Evolutionary conservation across 176 grass and related monocot species (phyloP), one percentile per base, ranked within the genome.

Genomic region (Thinopyrum elongatum): DNA sequence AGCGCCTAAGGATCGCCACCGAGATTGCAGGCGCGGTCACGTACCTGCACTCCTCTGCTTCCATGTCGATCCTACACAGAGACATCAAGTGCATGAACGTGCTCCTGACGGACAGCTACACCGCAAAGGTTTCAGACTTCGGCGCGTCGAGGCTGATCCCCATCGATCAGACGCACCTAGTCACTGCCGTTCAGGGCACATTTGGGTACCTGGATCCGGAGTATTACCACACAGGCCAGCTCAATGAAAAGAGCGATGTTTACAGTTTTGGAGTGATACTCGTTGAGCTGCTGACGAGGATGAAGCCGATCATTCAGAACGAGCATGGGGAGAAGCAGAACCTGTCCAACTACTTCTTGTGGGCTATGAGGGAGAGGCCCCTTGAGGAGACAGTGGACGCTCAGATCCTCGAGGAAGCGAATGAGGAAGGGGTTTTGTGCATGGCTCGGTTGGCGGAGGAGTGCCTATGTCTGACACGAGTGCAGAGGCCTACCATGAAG

Each of bases 41-140:
- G 0, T 81, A 81, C 59, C 70, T 87, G 6, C 85, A 87, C 78
- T 87, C 85, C 0, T 57, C 22, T 5, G 85, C 85, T 36, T 74
- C 85, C 1, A 6, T 74, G 10, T 75, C 78, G 1, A 81, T 87
- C 31, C 69, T 87, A 1, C 85, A 87, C n/a, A 63, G 78, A 11
- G 85, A 87, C 33, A 10, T 87, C 68, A 87, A 87, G 29, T 74
- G 21, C 38, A 81, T 74, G 77, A 87, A 87, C 15, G 10, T 87
- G 8, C 85, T 87, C 21, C 22, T 80, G 1, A 74, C 80, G 15
- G 85, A 87, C 38, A 87, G 68, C 30, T 15, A 29, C 77, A 53
- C 58, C 3, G 39, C 68, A 0, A 87, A 87, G 39, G 85, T 87
- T 8, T 87, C 85, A 4, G 85, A 87, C 27, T 81, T 87, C 7